Evolutionary conservation across 2,329 filamentous ascomycete genomes (phyloP).

Genomic region (Periconia sp.): DNA sequence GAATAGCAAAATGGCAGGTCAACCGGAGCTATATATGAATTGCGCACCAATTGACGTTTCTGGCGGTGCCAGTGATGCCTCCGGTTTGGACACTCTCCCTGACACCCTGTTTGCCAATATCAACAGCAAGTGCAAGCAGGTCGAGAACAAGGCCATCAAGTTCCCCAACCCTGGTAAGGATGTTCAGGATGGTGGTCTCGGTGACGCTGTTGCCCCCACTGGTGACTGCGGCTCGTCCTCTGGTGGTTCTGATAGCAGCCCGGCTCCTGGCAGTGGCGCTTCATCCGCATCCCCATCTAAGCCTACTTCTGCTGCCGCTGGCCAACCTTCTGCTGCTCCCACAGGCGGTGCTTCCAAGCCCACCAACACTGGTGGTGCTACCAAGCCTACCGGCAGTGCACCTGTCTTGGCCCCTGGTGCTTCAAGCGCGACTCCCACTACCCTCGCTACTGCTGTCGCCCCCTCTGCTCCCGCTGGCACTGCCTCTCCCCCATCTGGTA

Average conservation of each 20-base stretch:
- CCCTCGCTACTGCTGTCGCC: constrained; percentile 29
- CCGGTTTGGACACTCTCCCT: constrained; percentile 65
- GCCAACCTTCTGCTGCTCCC: background rate
- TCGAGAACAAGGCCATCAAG: constrained; percentile 55
- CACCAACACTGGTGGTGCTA: constrained; percentile 10
- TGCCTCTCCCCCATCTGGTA: constrained; percentile 15
- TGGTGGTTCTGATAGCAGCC: constrained; percentile 8
- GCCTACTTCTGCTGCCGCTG: constrained; percentile 7
- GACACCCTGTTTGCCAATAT: constrained; percentile 76
- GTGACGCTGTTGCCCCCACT: constrained; percentile 19
- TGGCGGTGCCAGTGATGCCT: constrained; percentile 52
- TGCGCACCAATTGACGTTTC: constrained; percentile 75
- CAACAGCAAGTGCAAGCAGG: constrained; percentile 54
- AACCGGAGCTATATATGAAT: constrained; percentile 96
- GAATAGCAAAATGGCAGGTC: constrained; percentile 79
- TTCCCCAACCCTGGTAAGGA: constrained; percentile 69
- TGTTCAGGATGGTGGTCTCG: constrained; percentile 47
- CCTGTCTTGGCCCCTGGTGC: constrained; percentile 38
- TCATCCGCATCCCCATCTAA: constrained; percentile 3
- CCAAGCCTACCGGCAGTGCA: constrained; percentile 23
- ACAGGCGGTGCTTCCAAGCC: background rate
- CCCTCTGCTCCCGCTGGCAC: constrained; percentile 15
- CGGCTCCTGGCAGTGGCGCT: constrained; percentile 11
- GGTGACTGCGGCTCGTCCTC: constrained; percentile 25
- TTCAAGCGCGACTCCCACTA: constrained; percentile 26